Evolutionary conservation across 345 rosid species (phyloP).

Genomic region (Citrus sinensis): DNA sequence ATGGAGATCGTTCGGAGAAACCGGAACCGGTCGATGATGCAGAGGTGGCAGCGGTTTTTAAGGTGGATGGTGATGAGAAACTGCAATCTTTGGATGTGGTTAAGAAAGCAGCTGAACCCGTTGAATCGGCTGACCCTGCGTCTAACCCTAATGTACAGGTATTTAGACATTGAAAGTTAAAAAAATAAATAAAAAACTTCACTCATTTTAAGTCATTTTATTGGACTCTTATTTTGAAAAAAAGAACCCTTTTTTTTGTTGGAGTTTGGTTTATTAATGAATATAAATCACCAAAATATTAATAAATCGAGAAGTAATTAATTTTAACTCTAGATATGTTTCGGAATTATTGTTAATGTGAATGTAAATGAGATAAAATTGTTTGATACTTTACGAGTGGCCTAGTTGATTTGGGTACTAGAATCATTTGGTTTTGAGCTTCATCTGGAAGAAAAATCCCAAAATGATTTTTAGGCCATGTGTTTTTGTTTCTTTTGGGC

Average conservation of each 20-base stretch:
- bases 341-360: background rate
- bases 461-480: background rate
- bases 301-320: background rate
- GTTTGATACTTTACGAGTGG: background rate
- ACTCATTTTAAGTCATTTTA: background rate
- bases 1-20: slow-evolving; percentile 16
- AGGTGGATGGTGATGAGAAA: slow-evolving; percentile 18
- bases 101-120: slow-evolving; percentile 24
- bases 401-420: background rate
- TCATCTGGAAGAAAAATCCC: background rate
- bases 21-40: slow-evolving; percentile 3
- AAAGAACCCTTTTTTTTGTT: background rate
- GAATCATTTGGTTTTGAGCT: background rate
- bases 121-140: background rate
- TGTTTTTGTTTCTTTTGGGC: background rate
- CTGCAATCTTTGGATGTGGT: slow-evolving; percentile 9
- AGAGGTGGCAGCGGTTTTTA: slow-evolving; percentile 9
- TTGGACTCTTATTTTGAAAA: background rate
- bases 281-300: background rate
- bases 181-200: background rate
- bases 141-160: slow-evolving; percentile 34
- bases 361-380: background rate
- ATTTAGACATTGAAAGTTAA: background rate
- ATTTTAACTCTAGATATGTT: background rate
- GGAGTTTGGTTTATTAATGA: background rate